Conservation (phyloP, 2,329 filamentous ascomycete species). For the Calonectria hongkongensis region DNA sequence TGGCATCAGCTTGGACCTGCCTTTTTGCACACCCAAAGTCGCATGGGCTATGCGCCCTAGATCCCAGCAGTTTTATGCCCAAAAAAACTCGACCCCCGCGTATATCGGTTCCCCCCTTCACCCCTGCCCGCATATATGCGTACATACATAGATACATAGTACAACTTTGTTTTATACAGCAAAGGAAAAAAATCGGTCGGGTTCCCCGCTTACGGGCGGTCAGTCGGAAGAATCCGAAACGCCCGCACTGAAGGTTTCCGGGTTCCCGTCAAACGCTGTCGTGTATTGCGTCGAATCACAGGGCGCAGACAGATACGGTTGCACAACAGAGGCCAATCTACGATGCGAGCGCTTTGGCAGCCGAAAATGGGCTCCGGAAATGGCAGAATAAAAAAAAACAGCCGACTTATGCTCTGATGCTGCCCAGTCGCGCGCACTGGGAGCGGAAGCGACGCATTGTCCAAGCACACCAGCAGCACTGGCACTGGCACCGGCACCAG, state of each 20-base stretch:
- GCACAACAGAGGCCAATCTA: not conserved
- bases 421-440: not conserved
- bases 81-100: not conserved
- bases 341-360: conserved; percentile 11
- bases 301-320: not conserved
- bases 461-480: not conserved
- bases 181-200: not conserved
- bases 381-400: conserved; percentile 4
- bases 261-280: conserved; percentile 23
- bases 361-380: not conserved
- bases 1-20: not conserved
- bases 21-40: not conserved
- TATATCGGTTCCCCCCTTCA: not conserved
- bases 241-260: conserved; percentile 25
- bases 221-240: conserved; percentile 27
- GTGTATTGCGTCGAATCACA: conserved; percentile 16
- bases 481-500: too few species aligned
- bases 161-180: not conserved
- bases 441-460: conserved; percentile 10
- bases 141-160: not conserved
- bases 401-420: conserved; percentile 9
- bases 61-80: conserved; percentile 23
- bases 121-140: not conserved
- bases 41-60: conserved; percentile 6
- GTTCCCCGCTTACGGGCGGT: conserved; percentile 18